A percentile compares a stretch with the other conserved stretches of the same genome.
These are phyloP conservation scores for Paxillus involutus DNA, from an alignment of 768 basidiomycete genomes.

Conservation along the genomic window DNA sequence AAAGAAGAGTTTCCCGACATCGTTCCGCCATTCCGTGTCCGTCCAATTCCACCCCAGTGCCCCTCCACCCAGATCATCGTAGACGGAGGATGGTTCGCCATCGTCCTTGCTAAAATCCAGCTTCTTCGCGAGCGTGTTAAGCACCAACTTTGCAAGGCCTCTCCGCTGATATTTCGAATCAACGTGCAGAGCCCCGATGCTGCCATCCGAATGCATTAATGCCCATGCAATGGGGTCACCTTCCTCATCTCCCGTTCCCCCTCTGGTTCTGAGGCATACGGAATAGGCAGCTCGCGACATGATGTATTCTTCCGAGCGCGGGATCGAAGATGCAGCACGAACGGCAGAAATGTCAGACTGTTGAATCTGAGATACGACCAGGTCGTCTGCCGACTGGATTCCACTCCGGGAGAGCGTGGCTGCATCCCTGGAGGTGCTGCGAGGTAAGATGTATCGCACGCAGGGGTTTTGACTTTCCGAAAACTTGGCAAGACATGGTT, in stretches of 20 bases:
- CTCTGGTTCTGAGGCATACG: slow-evolving; percentile 18
- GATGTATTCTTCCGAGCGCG: slow-evolving; percentile 19
- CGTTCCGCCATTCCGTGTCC: slow-evolving; percentile 7
- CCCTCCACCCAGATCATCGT: slow-evolving; percentile 19
- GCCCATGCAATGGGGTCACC: slow-evolving; percentile 10
- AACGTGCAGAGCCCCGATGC: slow-evolving; percentile 13
- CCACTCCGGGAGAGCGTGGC: neutral
- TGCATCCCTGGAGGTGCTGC: neutral
- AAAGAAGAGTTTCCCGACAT: slow-evolving; percentile 11
- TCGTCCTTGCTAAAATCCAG: slow-evolving; percentile 4
- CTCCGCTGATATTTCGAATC: slow-evolving; percentile 5
- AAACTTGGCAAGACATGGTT: slow-evolving; percentile 5
- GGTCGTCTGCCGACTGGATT: neutral
- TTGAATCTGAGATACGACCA: slow-evolving; percentile 8
- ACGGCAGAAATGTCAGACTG: slow-evolving; percentile 15
- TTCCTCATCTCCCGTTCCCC: neutral
- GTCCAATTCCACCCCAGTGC: slow-evolving; percentile 24
- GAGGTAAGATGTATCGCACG: slow-evolving; percentile 8
- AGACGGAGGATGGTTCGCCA: neutral
- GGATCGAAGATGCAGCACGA: slow-evolving; percentile 3
- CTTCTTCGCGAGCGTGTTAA: slow-evolving; percentile 11
- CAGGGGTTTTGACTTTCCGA: neutral
- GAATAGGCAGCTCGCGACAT: slow-evolving; percentile 19
- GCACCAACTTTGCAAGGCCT: slow-evolving; percentile 11
- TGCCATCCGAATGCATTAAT: slow-evolving; percentile 22